These are phyloP conservation scores for Tolypocladium endophyticum DNA, from an alignment of 2,329 filamentous ascomycete species.

Conservation along the genomic window DNA sequence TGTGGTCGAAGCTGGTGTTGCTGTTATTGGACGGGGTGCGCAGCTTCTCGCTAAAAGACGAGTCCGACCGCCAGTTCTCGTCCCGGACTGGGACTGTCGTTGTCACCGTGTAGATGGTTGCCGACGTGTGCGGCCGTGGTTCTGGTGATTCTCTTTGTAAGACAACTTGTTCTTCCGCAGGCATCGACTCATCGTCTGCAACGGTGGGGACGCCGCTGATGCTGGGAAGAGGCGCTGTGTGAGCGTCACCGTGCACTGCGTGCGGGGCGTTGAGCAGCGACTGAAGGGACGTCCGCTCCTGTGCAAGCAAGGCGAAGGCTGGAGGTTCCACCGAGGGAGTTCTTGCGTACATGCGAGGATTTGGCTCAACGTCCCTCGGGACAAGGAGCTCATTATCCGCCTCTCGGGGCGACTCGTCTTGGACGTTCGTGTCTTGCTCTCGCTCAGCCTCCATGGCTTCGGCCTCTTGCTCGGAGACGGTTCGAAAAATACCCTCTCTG, in stretches of 20 bases:
- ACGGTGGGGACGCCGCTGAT: slow-evolving; percentile 33
- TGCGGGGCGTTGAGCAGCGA: slow-evolving; percentile 51
- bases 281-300: slow-evolving; percentile 46
- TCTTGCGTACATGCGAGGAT: slow-evolving; percentile 36
- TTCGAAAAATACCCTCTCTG: slow-evolving; percentile 52
- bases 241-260: slow-evolving; percentile 31
- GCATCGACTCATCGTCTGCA: slow-evolving; percentile 9
- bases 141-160: slow-evolving; percentile 12
- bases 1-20: slow-evolving; percentile 36
- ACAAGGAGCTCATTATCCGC: slow-evolving; percentile 9
- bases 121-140: slow-evolving; percentile 33
- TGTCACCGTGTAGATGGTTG: slow-evolving; percentile 34
- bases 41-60: slow-evolving; percentile 32
- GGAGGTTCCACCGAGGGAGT: slow-evolving; percentile 55
- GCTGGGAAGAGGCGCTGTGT: slow-evolving; percentile 21
- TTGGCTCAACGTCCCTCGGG: slow-evolving; percentile 17
- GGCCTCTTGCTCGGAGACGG: slow-evolving; percentile 44
- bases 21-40: slow-evolving; percentile 32
- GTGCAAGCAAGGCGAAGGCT: slow-evolving; percentile 41
- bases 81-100: slow-evolving; percentile 42
- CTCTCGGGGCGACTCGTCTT: slow-evolving; percentile 6
- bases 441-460: slow-evolving; percentile 28
- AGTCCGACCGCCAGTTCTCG: slow-evolving; percentile 24
- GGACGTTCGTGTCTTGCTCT: slow-evolving; percentile 10
- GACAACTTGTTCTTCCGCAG: slow-evolving; percentile 4